Conservation (phyloP, 441 rosid species). For the Adansonia grandidieri region DNA sequence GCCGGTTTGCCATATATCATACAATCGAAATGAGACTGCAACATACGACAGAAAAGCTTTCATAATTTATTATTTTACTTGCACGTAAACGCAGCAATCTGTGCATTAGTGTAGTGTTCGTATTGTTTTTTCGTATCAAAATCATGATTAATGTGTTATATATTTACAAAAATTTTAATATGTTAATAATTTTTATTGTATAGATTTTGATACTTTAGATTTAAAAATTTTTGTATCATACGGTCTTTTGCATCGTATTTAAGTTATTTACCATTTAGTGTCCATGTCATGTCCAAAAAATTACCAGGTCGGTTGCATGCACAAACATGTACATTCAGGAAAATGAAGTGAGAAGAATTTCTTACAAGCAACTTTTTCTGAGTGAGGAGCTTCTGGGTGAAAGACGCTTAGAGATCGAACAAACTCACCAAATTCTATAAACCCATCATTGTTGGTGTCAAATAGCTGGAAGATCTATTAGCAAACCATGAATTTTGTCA, state of each 20-base stretch:
- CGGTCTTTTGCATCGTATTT: too few species aligned
- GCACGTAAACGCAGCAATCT: not conserved
- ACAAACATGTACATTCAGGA: not conserved
- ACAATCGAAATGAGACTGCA: conserved; percentile 49
- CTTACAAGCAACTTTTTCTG: conserved; percentile 60
- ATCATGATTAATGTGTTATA: too few species aligned
- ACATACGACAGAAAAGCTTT: conserved; percentile 5
- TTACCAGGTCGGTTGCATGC: not conserved
- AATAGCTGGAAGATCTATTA: conserved; percentile 61
- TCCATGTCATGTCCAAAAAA: too few species aligned
- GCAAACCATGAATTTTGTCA: not conserved
- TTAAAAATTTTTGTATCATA: too few species aligned
- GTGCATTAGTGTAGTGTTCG: too few species aligned
- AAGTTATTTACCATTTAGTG: too few species aligned
- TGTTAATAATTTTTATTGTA: too few species aligned
- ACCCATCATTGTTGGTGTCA: conserved; percentile 63
- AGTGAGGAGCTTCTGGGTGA: conserved; percentile 66
- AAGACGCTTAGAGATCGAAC: conserved; percentile 68
- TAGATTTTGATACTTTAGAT: too few species aligned
- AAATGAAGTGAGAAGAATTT: conserved; percentile 9
- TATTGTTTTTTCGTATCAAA: too few species aligned
- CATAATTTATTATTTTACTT: not conserved
- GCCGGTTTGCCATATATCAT: conserved; percentile 50
- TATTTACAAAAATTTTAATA: too few species aligned
- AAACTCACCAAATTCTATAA: conserved; percentile 71